Conservation (phyloP, 2,329 filamentous ascomycete species). For the Apiospora pterosperma region DNA sequence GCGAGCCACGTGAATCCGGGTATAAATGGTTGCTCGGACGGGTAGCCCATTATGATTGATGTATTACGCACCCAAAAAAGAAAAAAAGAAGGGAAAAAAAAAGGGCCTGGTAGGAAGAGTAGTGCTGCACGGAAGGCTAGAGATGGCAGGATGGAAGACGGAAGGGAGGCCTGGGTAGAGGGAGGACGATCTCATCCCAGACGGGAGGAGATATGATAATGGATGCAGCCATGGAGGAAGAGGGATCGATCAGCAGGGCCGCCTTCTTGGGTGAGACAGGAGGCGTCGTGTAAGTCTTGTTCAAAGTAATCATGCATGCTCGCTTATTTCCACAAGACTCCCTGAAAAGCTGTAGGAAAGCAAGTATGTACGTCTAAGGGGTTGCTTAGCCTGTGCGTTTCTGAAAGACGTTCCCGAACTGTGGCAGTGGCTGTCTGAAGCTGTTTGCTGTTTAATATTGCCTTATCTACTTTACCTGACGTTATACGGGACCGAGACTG, state of each 20-base stretch:
- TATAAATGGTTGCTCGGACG: constrained; percentile 27
- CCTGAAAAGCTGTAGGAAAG: not conserved
- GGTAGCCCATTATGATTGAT: not conserved
- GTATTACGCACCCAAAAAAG: not conserved
- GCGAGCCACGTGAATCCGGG: constrained; percentile 32
- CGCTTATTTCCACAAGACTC: not conserved
- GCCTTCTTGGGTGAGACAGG: not conserved
- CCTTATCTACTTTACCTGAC: not conserved
- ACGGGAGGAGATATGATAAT: not conserved
- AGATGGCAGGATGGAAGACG: not conserved
- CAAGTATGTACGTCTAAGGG: not conserved
- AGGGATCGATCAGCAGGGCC: not conserved
- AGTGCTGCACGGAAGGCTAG: not conserved
- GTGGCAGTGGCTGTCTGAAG: not conserved
- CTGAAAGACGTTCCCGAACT: not conserved
- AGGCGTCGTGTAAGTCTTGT: not conserved
- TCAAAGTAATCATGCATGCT: not conserved
- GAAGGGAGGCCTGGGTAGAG: not conserved
- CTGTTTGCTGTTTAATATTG: not conserved
- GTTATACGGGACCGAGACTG: not conserved
- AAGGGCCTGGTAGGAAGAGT: too few relatives aligned
- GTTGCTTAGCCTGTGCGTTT: not conserved
- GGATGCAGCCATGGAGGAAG: not conserved
- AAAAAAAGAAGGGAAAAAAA: too few relatives aligned
- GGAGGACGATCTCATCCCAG: too few relatives aligned